Evolutionary conservation across 208 protist species (phyloP), one percentile per base, ranked within the genome.

Genomic region (Acanthamoeba triangularis): DNA sequence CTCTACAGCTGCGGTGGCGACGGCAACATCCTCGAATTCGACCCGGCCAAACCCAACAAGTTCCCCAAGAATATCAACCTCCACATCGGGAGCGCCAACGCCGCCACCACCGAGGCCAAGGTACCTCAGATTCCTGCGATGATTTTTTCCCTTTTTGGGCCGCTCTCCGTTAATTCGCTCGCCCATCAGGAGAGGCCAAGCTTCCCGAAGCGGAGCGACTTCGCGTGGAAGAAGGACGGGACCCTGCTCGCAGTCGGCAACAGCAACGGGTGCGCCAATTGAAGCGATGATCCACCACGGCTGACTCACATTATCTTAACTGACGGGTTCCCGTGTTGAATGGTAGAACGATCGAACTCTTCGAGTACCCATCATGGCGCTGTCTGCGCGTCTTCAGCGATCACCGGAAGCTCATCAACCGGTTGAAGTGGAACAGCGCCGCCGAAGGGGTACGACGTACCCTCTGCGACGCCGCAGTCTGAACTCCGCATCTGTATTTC

Each of bases 391-490:
- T 91, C 25, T 91, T 91, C 8, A 41, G 25, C 61, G 87, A 93
- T n/a, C 87, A 93, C 30, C 87, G 87, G 0, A 93, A 93, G 87
- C 87, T 93, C 59, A 93, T 93, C 65, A 93, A 93, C 35, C 52
- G 87, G 10, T n/a, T 93, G 23, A 93, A 93, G 61, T 93, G 87
- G 87, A 93, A 93, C 65, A 52, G 63, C 61, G 33, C 80, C 47
- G 35, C 37, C 20, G 80, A 88, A 41, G 47, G n/a, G 44, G 80
- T 88, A n/a, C n/a, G n/a, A n/a, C n/a, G n/a, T n/a, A 37, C 80
- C n/a, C n/a, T n/a, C n/a, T n/a, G n/a, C n/a, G 30, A 10, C 61
- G 18, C 33, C n/a, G n/a, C n/a, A n/a, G n/a, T 25, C 20, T 61
- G 20, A 13, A 61, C 7, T 61, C 56, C 56, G n/a, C n/a, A n/a